Evolutionary conservation across 2,329 filamentous ascomycete species (phyloP).

Genomic region (Amylocarpus encephaloides): DNA sequence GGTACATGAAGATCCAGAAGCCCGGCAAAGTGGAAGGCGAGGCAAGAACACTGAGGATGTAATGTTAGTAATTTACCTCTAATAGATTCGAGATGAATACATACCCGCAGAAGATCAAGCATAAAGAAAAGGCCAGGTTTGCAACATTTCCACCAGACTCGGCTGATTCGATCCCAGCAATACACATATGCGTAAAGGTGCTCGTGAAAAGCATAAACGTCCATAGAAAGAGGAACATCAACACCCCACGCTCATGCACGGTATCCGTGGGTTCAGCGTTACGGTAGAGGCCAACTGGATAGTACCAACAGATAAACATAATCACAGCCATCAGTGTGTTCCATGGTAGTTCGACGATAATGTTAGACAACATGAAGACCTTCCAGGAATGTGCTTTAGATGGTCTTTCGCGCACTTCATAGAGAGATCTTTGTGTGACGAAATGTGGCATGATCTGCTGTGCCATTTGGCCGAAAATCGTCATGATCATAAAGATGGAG

Average conservation of each 20-base stretch:
- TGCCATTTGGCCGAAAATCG: conserved; percentile 65
- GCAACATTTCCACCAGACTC: conserved; percentile 70
- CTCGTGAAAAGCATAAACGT: conserved; percentile 72
- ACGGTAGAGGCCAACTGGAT: conserved; percentile 67
- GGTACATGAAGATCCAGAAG: background rate
- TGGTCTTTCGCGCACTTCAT: conserved; percentile 62
- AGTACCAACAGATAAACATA: conserved; percentile 78
- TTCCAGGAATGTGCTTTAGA: conserved; percentile 72
- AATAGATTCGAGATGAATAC: too few species aligned
- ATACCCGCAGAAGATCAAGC: conserved; percentile 59
- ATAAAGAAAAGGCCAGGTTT: conserved; percentile 66
- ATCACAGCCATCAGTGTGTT: conserved; percentile 65
- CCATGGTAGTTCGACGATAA: conserved; percentile 79
- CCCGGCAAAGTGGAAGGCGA: background rate
- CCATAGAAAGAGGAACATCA: conserved; percentile 71
- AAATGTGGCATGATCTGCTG: conserved; percentile 68
- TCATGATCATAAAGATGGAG: conserved; percentile 67
- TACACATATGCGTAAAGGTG: conserved; percentile 74
- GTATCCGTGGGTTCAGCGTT: conserved; percentile 58
- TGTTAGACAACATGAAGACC: conserved; percentile 59
- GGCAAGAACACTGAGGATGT: background rate
- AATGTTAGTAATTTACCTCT: too few species aligned
- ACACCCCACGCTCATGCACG: conserved; percentile 60
- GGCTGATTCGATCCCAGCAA: conserved; percentile 66
- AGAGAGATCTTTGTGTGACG: conserved; percentile 43